phyloP scores from a whole-genome alignment of 805 yeast genomes.

The Cyberlindnera amylophila region DNA sequence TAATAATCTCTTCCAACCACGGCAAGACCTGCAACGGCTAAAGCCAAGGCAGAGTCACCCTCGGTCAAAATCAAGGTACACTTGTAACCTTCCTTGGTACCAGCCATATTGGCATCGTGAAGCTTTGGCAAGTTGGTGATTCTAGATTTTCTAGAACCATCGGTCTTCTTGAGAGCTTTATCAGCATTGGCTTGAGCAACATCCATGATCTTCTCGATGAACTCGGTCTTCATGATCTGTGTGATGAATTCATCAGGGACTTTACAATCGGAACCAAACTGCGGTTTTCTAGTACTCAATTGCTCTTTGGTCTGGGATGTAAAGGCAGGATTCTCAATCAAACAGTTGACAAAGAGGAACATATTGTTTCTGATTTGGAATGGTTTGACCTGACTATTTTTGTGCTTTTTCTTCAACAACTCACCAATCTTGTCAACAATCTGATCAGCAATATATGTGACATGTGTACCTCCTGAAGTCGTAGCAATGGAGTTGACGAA shows the following conservation, averaged over 20 bases:
- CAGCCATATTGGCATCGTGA: constrained; percentile 95
- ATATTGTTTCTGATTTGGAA: constrained; percentile 86
- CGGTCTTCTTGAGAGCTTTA: constrained; percentile 80
- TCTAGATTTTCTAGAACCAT: constrained; percentile 80
- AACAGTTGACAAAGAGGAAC: constrained; percentile 86
- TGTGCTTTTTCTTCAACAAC: constrained; percentile 63
- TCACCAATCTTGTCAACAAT: constrained; percentile 75
- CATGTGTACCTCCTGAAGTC: constrained; percentile 95
- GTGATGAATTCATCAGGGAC: constrained; percentile 74
- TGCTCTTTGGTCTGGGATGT: constrained; percentile 98
- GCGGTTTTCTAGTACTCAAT: constrained; percentile 80
- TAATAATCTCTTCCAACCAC: constrained; percentile 94
- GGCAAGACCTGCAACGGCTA: constrained; percentile 90
- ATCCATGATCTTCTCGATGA: constrained; percentile 63
- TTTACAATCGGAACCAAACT: constrained; percentile 84
- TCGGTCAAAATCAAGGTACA: constrained; percentile 93
- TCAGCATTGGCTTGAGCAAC: constrained; percentile 88
- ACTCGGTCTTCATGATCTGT: constrained; percentile 69
- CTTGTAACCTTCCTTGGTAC: constrained; percentile 85
- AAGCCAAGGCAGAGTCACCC: constrained; percentile 92
- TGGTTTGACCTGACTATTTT: constrained; percentile 69
- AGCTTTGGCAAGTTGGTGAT: constrained; percentile 85
- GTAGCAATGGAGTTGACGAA: constrained; percentile 98
- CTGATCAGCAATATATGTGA: constrained; percentile 80
- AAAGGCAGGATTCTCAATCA: constrained; percentile 94